A percentile compares a stretch with the other conserved stretches of the same genome.
These are phyloP conservation scores for Rhamnella rubrinervis DNA, from an alignment of 331 rosid genomes.

Conservation along the genomic window DNA sequence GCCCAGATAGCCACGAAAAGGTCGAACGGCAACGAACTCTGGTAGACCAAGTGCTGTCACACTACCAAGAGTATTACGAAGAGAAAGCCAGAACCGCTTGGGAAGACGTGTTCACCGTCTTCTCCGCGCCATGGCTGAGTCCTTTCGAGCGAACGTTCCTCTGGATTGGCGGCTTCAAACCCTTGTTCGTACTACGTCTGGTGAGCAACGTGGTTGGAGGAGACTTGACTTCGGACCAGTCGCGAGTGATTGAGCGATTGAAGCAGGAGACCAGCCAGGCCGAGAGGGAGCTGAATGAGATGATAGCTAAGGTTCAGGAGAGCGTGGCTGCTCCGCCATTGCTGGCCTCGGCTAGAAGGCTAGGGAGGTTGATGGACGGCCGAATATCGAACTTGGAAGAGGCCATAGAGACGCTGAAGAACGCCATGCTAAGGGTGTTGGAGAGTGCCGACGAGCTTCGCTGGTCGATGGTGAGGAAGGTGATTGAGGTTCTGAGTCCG, in stretches of 20 bases:
- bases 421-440: conserved; percentile 17
- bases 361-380: conserved; percentile 25
- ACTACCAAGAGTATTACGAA: conserved; percentile 36
- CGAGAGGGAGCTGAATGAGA: conserved; percentile 31
- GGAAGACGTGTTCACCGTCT: conserved; percentile 31
- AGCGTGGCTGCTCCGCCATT: conserved; percentile 33
- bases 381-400: conserved; percentile 25
- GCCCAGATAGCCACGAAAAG: background rate
- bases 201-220: conserved; percentile 13
- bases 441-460: conserved; percentile 31
- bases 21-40: background rate
- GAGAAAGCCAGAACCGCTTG: conserved; percentile 22
- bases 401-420: conserved; percentile 28
- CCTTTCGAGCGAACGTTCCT: conserved; percentile 34
- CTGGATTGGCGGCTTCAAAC: conserved; percentile 46
- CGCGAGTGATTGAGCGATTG: conserved; percentile 7
- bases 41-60: conserved; percentile 34
- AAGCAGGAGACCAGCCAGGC: conserved; percentile 17
- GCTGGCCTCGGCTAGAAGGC: conserved; percentile 11
- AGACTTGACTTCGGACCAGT: conserved; percentile 28
- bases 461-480: conserved; percentile 27
- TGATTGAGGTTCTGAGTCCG: conserved; percentile 27
- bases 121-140: conserved; percentile 45
- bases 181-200: conserved; percentile 28
- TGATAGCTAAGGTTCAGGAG: conserved; percentile 45